phyloP scores from a whole-genome alignment of 148 eudicot genomes.

The Cornus controversa region DNA sequence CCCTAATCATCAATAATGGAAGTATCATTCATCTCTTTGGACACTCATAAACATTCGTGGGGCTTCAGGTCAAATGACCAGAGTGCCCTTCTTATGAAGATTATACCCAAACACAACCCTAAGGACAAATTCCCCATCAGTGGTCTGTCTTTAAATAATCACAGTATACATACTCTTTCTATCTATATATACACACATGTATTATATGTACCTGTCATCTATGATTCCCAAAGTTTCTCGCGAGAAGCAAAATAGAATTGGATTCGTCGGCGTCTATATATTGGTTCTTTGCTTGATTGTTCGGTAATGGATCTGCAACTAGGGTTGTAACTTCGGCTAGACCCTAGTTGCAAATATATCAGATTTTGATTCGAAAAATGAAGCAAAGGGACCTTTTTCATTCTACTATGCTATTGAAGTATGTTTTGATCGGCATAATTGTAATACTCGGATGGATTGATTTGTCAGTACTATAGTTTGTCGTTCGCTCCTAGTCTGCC shows the following conservation, averaged over 20 bases:
- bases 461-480: constrained; percentile 51
- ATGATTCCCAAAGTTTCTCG: background rate
- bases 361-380: constrained; percentile 18
- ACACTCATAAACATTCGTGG: no score
- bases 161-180: no score
- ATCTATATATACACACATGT: background rate
- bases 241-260: background rate
- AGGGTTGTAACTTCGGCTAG: constrained; percentile 16
- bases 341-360: background rate
- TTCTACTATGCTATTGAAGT: constrained; percentile 35
- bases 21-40: no score
- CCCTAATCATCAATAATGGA: no score
- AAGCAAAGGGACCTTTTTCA: constrained; percentile 38
- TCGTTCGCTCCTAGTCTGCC: constrained; percentile 37
- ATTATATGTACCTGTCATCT: background rate
- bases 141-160: background rate
- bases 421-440: constrained; percentile 37
- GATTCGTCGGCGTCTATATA: background rate
- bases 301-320: constrained; percentile 28
- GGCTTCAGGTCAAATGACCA: no score
- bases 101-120: no score
- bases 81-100: no score
- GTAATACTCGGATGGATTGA: constrained; percentile 46
- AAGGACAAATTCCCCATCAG: no score
- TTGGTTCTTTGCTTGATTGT: constrained; percentile 12